Evolutionary conservation across 75 land plant species (phyloP).

Genomic region (Chamaecyparis obtusa): DNA sequence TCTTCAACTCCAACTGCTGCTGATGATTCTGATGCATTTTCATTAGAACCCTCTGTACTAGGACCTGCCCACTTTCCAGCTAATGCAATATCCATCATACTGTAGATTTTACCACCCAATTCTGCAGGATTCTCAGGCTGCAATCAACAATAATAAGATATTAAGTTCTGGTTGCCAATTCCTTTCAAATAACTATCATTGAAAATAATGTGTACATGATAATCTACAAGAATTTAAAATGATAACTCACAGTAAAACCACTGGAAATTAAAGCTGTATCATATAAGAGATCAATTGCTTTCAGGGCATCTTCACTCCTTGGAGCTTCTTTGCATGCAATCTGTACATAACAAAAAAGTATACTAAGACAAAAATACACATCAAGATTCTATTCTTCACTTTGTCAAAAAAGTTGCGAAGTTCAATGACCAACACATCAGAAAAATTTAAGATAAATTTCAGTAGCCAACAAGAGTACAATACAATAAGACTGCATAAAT

Average conservation of each 20-base stretch:
- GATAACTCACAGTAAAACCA: conserved; percentile 83
- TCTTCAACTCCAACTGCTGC: neutral
- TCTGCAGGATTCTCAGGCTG: conserved; percentile 97
- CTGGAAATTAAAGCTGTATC: conserved; percentile 91
- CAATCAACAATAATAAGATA: conserved; percentile 6
- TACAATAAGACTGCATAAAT: neutral
- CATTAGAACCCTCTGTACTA: conserved; percentile 11
- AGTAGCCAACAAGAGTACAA: neutral
- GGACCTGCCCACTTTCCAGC: conserved; percentile 46
- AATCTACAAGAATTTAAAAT: neutral
- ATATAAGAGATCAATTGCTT: conserved; percentile 80
- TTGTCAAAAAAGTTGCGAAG: neutral
- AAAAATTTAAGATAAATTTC: neutral
- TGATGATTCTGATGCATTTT: neutral
- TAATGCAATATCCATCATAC: conserved; percentile 79
- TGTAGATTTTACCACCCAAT: conserved; percentile 83
- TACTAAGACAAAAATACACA: too few species aligned
- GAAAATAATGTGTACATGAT: neutral
- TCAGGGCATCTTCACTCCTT: conserved; percentile 55
- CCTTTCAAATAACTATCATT: neutral
- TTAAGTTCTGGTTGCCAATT: neutral
- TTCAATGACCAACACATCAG: neutral
- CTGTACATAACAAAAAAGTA: conserved; percentile 31
- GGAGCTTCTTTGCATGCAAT: conserved; percentile 61
- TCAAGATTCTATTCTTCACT: neutral